Conservation (phyloP, 345 rosid genomes). For the Hirschfeldia incana region DNA sequence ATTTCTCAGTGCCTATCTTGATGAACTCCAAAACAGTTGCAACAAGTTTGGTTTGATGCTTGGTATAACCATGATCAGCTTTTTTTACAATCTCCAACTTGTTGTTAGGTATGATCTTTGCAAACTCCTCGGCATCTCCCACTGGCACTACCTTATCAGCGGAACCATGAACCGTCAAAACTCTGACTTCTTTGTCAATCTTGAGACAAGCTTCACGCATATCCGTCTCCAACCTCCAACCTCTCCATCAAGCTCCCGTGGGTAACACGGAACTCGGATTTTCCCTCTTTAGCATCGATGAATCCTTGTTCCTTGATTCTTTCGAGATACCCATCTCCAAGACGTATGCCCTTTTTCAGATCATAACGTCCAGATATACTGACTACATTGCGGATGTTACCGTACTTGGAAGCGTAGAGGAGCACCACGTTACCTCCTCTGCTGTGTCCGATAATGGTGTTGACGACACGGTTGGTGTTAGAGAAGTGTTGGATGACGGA, state of each 20-base stretch:
- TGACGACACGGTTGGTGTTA: background rate
- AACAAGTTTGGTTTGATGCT: slow-evolving; percentile 53
- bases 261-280: slow-evolving; percentile 49
- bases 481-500: background rate
- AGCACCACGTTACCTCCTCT: background rate
- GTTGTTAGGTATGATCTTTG: slow-evolving; percentile 66
- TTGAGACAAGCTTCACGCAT: slow-evolving; percentile 54
- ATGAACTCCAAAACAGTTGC: slow-evolving; percentile 52
- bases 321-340: slow-evolving; percentile 55
- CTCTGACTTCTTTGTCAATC: slow-evolving; percentile 47
- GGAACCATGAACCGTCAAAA: slow-evolving; percentile 71
- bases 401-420: background rate
- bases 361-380: slow-evolving; percentile 69
- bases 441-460: background rate
- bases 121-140: slow-evolving; percentile 64
- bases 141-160: slow-evolving; percentile 52
- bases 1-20: slow-evolving; percentile 11
- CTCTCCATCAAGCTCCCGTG: slow-evolving; percentile 66
- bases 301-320: slow-evolving; percentile 52
- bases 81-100: slow-evolving; percentile 49
- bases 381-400: slow-evolving; percentile 20
- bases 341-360: slow-evolving; percentile 59
- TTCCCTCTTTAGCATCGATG: slow-evolving; percentile 49
- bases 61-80: slow-evolving; percentile 60
- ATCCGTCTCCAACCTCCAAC: slow-evolving; percentile 48